Percentiles rank a stretch among this genome's conserved stretches.
phyloP scores from a whole-genome alignment of 1,284 basidiomycete genomes.

The Cryptococcus floricola region DNA sequence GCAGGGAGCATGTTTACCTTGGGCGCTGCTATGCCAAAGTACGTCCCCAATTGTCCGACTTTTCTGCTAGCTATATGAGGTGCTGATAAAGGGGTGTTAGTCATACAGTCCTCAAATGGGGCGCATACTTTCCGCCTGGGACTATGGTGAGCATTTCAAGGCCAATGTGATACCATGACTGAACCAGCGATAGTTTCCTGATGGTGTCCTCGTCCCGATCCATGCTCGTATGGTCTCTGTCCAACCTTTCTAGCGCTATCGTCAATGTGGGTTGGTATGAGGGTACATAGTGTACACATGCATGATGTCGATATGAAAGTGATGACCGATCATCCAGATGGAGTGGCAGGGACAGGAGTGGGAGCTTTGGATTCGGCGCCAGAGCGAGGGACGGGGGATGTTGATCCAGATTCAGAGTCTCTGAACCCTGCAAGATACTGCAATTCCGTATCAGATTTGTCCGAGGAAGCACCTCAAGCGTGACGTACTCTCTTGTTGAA shows the following conservation, averaged over 20 bases:
- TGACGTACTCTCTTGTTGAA: conserved; percentile 33
- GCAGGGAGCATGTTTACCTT: conserved; percentile 38
- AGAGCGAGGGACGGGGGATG: not conserved
- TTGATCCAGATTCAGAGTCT: not conserved
- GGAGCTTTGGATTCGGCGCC: too few species aligned
- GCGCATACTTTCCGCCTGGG: conserved; percentile 36
- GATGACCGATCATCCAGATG: too few species aligned
- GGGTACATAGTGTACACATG: not conserved
- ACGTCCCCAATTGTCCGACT: conserved; percentile 2
- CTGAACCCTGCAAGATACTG: not conserved
- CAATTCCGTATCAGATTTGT: too few species aligned
- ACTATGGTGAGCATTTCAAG: conserved; percentile 23
- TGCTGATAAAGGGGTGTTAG: not conserved
- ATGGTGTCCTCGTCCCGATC: conserved; percentile 36
- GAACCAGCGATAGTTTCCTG: conserved; percentile 23
- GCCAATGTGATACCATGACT: not conserved
- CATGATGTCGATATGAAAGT: too few species aligned
- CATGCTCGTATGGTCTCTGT: conserved; percentile 39
- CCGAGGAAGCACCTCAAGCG: too few species aligned
- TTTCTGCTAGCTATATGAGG: not conserved
- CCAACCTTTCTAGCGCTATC: conserved; percentile 26
- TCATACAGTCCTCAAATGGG: conserved; percentile 27
- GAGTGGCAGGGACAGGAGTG: too few species aligned
- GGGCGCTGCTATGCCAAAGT: conserved; percentile 31
- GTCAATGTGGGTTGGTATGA: not conserved